Evolutionary conservation across 2,329 filamentous ascomycete genomes (phyloP).

Genomic region (Blastomyces parvus): DNA sequence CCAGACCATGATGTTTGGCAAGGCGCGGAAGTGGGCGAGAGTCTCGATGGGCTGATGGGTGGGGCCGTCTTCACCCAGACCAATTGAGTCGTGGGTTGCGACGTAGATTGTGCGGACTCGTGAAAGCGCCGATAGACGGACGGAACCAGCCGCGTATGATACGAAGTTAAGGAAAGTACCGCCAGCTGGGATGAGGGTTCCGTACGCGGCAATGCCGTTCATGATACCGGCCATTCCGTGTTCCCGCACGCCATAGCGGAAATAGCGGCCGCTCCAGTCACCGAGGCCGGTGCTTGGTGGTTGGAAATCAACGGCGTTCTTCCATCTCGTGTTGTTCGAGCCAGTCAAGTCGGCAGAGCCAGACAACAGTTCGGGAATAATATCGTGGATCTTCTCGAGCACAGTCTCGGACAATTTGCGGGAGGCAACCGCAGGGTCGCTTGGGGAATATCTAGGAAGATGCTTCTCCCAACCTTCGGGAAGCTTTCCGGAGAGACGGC

Average conservation of each 20-base stretch:
- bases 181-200: conserved; percentile 83
- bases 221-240: conserved; percentile 45
- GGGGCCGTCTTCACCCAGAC: conserved; percentile 95
- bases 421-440: conserved; percentile 75
- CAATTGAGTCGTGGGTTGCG: conserved; percentile 97
- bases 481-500: conserved; percentile 72
- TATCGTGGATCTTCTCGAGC: conserved; percentile 73
- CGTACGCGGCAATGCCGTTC: conserved; percentile 84
- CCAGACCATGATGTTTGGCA: conserved; percentile 99
- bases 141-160: conserved; percentile 89
- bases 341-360: conserved; percentile 96
- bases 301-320: conserved; percentile 95
- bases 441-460: conserved; percentile 81
- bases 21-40: conserved; percentile 92
- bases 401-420: conserved; percentile 95
- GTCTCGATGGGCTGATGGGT: conserved; percentile 99
- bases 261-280: conserved; percentile 82
- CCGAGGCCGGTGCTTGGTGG: conserved; percentile 76
- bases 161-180: conserved; percentile 99
- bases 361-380: conserved; percentile 81
- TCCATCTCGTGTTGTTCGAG: conserved; percentile 98
- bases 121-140: conserved; percentile 87
- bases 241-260: conserved; percentile 45
- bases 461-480: conserved; percentile 94
- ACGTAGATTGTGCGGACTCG: conserved; percentile 89